Evolutionary conservation across 2,329 filamentous ascomycete species (phyloP).

Genomic region (Cercospora sp.): DNA sequence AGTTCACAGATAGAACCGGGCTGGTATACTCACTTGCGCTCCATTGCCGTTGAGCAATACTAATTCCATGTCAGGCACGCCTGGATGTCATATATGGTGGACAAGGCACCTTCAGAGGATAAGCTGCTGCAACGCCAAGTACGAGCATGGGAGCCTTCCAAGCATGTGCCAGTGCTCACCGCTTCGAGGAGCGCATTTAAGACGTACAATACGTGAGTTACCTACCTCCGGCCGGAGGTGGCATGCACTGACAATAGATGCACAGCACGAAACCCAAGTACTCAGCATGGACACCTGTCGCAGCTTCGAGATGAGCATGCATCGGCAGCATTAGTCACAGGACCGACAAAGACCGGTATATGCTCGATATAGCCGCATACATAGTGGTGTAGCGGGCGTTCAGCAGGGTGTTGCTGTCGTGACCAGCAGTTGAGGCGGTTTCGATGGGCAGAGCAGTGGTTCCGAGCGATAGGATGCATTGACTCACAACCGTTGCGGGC

Average conservation of each 20-base stretch:
- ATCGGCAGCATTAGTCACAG: not conserved
- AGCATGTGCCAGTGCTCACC: constrained; percentile 75
- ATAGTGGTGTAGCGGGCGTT: not conserved
- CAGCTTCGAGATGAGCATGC: constrained; percentile 41
- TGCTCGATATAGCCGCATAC: not conserved
- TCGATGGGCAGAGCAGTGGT: constrained; percentile 1
- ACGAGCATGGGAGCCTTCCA: constrained; percentile 73
- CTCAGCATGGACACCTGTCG: constrained; percentile 50
- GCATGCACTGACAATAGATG: constrained; percentile 11
- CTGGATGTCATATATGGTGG: constrained; percentile 93
- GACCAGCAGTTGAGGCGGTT: not conserved
- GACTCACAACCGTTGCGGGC: constrained; percentile 4
- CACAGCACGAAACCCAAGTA: constrained; percentile 53
- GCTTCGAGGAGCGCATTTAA: constrained; percentile 77
- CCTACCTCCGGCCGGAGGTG: not conserved
- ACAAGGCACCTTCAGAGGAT: constrained; percentile 80
- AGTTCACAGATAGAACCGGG: constrained; percentile 86
- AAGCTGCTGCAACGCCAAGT: constrained; percentile 65
- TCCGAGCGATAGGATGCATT: constrained; percentile 1
- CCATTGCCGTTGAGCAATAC: not conserved
- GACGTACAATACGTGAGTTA: constrained; percentile 88
- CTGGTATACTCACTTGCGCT: constrained; percentile 55
- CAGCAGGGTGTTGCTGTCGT: constrained; percentile 12
- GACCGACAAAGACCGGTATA: not conserved
- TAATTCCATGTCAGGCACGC: constrained; percentile 65